Evolutionary conservation across 768 basidiomycete genomes (phyloP).

Genomic region (Daedaleopsis nitida): DNA sequence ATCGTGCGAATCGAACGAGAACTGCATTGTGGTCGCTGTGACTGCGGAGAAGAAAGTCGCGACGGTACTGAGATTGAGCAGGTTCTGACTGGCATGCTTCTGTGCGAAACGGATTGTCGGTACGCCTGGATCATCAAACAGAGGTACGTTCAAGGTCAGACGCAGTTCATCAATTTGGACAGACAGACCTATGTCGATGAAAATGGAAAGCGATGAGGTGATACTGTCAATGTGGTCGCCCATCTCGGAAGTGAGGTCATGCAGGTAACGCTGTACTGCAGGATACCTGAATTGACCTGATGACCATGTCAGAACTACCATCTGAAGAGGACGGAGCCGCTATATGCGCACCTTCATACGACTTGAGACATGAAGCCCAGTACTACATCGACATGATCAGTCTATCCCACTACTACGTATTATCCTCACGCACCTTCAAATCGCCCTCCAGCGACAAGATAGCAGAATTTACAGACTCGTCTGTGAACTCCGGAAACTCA

Average conservation of each 20-base stretch:
- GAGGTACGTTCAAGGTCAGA: neutral
- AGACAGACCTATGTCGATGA: slow-evolving; percentile 70
- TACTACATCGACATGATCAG: slow-evolving; percentile 45
- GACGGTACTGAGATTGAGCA: slow-evolving; percentile 74
- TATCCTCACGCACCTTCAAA: slow-evolving; percentile 50
- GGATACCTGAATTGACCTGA: slow-evolving; percentile 72
- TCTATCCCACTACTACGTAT: neutral
- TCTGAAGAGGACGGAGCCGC: neutral
- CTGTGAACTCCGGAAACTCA: slow-evolving; percentile 78
- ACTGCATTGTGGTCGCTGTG: slow-evolving; percentile 72
- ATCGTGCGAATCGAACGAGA: slow-evolving; percentile 52
- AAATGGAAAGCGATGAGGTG: slow-evolving; percentile 66
- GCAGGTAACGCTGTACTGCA: slow-evolving; percentile 73
- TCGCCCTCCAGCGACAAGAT: slow-evolving; percentile 71
- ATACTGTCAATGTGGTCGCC: slow-evolving; percentile 74
- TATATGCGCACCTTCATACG: slow-evolving; percentile 53
- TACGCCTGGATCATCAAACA: slow-evolving; percentile 48
- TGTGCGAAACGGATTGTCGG: slow-evolving; percentile 78
- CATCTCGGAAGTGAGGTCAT: slow-evolving; percentile 74
- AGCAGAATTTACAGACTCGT: slow-evolving; percentile 69
- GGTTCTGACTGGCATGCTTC: slow-evolving; percentile 61
- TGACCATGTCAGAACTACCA: neutral
- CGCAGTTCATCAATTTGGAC: slow-evolving; percentile 1
- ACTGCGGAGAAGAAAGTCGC: slow-evolving; percentile 80
- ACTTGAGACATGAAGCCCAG: slow-evolving; percentile 71